Evolutionary conservation across 306 rosid genomes (phyloP), one percentile per base, ranked within the genome.

Genomic region (Cercis canadensis): DNA sequence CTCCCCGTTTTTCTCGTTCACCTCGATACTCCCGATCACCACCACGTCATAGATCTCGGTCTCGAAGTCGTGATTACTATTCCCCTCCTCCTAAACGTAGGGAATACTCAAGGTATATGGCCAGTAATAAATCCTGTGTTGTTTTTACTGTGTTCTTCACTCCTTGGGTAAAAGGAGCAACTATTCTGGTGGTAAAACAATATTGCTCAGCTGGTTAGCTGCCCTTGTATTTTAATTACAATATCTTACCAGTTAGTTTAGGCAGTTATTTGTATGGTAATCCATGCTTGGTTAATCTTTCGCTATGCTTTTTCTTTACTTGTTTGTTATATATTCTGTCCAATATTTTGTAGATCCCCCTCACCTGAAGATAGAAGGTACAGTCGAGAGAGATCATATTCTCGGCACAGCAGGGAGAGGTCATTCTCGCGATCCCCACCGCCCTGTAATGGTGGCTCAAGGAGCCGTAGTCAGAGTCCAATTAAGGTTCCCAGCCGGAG

Each of bases 391-490:
- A 81, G 86, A 72, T 83, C 96, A 5, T 74, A 71, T 72, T 76
- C 88, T 5, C 87, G 19, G 5, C 94, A 68, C 32, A 77, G 85
- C 74, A 76, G 86, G 19, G 89, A 81, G 62, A 85, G 87, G 70
- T 83, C 89, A 8, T 85, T 54, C 78, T 82, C 96, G 11, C 89
- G 79, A 16, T 83, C 97, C 45, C 98, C 92, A 7, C 83, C 54
- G 11, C 88, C 78, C 12, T 73, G 72, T n/a, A 80, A 87, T 21
- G 96, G 92, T 65, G 96, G 89, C 51, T 73, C 87, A 2, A 85
- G 97, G 80, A 89, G 96, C 67, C 87, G 82, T 2, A 86, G 92
- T 69, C 92, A 24, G 62, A 95, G 90, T 71, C 96, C 92, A 36
- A 81, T 62, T 6, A 87, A 87, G 77, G 85, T 57, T 6, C 82